These are phyloP conservation scores for Microbotryum saponariae DNA, from an alignment of 1,284 basidiomycete species.

Conservation along the genomic window DNA sequence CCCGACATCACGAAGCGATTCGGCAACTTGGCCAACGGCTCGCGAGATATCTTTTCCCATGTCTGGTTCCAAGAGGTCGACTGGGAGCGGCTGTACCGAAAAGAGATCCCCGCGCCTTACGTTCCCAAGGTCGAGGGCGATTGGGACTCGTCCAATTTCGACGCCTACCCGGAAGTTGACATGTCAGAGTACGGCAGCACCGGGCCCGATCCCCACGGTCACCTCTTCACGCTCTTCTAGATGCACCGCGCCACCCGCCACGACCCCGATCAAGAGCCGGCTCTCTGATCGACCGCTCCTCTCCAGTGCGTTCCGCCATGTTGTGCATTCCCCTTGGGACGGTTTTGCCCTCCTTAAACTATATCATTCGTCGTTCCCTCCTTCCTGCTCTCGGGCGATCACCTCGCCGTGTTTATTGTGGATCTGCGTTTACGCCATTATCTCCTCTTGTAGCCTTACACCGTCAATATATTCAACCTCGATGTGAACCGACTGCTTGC, in stretches of 20 bases:
- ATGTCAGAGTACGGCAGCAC: conserved; percentile 34
- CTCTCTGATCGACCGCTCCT: neutral
- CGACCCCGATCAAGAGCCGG: neutral
- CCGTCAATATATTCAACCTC: too few relatives aligned
- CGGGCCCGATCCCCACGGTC: conserved; percentile 36
- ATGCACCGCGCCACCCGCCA: neutral
- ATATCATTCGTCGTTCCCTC: neutral
- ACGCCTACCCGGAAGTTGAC: conserved; percentile 36
- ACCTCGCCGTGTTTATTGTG: neutral
- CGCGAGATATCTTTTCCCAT: conserved; percentile 89
- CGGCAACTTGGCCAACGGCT: conserved; percentile 87
- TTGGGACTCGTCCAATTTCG: conserved; percentile 42
- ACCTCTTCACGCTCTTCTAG: conserved; percentile 32
- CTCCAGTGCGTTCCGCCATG: neutral
- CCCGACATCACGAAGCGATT: conserved; percentile 82
- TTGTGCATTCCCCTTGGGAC: neutral
- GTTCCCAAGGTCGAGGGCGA: conserved; percentile 53
- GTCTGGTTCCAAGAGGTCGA: conserved; percentile 97
- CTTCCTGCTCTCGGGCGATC: neutral
- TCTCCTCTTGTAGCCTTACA: neutral
- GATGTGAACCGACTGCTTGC: neutral
- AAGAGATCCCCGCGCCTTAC: conserved; percentile 95
- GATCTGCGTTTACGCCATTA: neutral
- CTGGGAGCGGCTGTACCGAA: conserved; percentile 72
- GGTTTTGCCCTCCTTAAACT: neutral